phyloP scores from a whole-genome alignment of 2,329 filamentous ascomycete species.

The Stachybotrys elegans region DNA sequence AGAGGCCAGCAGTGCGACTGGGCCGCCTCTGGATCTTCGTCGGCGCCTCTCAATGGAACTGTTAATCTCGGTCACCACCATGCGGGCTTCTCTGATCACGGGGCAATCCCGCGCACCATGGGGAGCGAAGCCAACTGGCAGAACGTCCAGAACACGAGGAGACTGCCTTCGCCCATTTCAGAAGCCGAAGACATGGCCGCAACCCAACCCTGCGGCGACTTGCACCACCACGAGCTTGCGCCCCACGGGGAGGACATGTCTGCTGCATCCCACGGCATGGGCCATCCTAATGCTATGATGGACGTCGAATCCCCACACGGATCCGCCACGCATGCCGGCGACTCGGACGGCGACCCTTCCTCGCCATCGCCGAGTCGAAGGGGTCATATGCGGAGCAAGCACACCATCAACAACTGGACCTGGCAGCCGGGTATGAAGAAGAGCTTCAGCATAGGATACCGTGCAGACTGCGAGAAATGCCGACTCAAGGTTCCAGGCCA shows the following conservation, averaged over 20 bases:
- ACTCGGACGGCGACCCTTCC: slow-evolving; percentile 26
- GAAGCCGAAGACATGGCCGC: slow-evolving; percentile 46
- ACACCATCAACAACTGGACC: slow-evolving; percentile 57
- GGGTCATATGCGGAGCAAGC: slow-evolving; percentile 53
- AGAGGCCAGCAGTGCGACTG: slow-evolving; percentile 46
- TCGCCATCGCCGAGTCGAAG: slow-evolving; percentile 45
- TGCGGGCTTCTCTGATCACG: slow-evolving; percentile 32
- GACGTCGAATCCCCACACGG: slow-evolving; percentile 24
- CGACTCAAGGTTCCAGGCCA: slow-evolving; percentile 69
- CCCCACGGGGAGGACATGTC: slow-evolving; percentile 22
- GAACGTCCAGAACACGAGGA: slow-evolving; percentile 46
- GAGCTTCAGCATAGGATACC: slow-evolving; percentile 73
- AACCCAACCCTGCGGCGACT: slow-evolving; percentile 24
- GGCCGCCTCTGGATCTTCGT: slow-evolving; percentile 26
- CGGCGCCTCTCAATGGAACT: slow-evolving; percentile 27
- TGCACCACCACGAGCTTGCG: slow-evolving; percentile 26
- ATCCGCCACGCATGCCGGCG: slow-evolving; percentile 16
- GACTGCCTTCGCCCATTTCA: slow-evolving; percentile 56
- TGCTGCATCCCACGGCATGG: slow-evolving; percentile 26
- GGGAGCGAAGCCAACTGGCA: slow-evolving; percentile 43
- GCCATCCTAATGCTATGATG: slow-evolving; percentile 33
- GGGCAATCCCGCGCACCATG: slow-evolving; percentile 44
- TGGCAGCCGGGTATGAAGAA: slow-evolving; percentile 61
- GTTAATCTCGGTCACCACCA: slow-evolving; percentile 35
- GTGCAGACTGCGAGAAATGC: slow-evolving; percentile 75